Evolutionary conservation across 192 early-diverging fungal genomes (phyloP).

Genomic region (Podila minutissima): DNA sequence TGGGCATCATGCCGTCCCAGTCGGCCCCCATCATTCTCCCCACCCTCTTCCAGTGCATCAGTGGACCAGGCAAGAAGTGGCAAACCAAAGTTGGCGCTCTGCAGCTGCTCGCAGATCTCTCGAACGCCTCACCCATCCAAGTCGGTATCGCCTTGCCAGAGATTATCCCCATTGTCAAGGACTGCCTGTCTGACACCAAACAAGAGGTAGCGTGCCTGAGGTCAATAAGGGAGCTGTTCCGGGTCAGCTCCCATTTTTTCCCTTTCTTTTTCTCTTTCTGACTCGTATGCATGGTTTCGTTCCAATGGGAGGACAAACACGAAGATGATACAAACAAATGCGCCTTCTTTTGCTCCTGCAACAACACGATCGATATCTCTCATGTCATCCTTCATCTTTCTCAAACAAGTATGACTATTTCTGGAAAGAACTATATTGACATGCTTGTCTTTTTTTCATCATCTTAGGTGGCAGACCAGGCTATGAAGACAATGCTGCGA

Average conservation of each 20-base stretch:
- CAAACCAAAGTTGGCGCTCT: slow-evolving; percentile 75
- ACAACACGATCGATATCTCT: no score
- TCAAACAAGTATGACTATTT: no score
- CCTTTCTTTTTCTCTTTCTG: neutral
- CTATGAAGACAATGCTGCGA: slow-evolving; percentile 71
- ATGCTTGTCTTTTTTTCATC: neutral
- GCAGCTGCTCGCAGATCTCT: slow-evolving; percentile 54
- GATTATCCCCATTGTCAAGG: slow-evolving; percentile 77
- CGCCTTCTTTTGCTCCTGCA: no score
- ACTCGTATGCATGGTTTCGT: no score
- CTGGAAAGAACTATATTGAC: no score
- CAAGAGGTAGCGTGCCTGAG: slow-evolving; percentile 59
- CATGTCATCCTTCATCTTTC: no score
- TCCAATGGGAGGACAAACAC: no score
- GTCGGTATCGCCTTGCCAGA: slow-evolving; percentile 60
- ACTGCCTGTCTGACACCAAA: slow-evolving; percentile 80
- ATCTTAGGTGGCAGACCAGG: slow-evolving; percentile 47
- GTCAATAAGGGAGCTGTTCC: neutral
- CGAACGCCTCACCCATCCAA: slow-evolving; percentile 57
- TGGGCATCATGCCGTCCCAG: slow-evolving; percentile 55
- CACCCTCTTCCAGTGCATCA: slow-evolving; percentile 67
- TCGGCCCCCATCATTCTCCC: slow-evolving; percentile 67
- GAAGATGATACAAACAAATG: no score
- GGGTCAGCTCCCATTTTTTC: neutral
- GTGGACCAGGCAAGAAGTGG: slow-evolving; percentile 77